These are phyloP conservation scores for Venturia aucupariae DNA, from an alignment of 2,329 filamentous ascomycete genomes.

Conservation along the genomic window DNA sequence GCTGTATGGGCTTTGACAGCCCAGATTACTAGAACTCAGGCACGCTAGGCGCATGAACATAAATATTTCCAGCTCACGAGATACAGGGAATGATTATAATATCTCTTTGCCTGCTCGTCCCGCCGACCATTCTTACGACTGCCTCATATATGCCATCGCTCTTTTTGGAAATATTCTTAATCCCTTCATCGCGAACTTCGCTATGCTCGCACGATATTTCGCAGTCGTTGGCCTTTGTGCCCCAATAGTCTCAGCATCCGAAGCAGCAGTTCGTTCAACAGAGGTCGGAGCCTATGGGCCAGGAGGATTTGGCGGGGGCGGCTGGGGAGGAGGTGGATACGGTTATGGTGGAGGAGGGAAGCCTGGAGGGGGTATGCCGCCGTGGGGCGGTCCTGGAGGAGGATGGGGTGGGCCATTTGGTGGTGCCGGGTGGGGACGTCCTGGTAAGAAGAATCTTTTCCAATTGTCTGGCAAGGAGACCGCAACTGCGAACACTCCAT, in stretches of 20 bases:
- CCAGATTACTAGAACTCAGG: slow-evolving; percentile 6
- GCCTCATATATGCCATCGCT: background rate
- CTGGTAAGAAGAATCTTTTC: background rate
- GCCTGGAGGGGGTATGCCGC: background rate
- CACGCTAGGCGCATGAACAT: slow-evolving; percentile 6
- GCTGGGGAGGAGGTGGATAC: background rate
- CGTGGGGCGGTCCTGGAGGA: background rate
- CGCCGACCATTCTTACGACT: background rate
- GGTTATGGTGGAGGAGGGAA: slow-evolving; percentile 6
- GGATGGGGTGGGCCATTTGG: slow-evolving; percentile 7
- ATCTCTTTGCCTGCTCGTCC: background rate
- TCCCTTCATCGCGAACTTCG: background rate
- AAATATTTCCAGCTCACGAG: background rate
- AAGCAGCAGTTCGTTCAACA: background rate
- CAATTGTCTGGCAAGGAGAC: background rate
- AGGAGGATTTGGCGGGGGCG: background rate
- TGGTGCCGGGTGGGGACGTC: slow-evolving; percentile 1
- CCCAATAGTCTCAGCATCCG: background rate
- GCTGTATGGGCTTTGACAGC: background rate
- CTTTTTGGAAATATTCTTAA: background rate
- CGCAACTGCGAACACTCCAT: background rate
- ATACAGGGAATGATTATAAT: background rate
- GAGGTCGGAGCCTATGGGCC: background rate
- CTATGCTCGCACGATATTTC: slow-evolving; percentile 2
- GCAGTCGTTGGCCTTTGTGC: slow-evolving; percentile 2